phyloP scores from a whole-genome alignment of 2,329 filamentous ascomycete genomes.

The Fonsecaea pedrosoi region DNA sequence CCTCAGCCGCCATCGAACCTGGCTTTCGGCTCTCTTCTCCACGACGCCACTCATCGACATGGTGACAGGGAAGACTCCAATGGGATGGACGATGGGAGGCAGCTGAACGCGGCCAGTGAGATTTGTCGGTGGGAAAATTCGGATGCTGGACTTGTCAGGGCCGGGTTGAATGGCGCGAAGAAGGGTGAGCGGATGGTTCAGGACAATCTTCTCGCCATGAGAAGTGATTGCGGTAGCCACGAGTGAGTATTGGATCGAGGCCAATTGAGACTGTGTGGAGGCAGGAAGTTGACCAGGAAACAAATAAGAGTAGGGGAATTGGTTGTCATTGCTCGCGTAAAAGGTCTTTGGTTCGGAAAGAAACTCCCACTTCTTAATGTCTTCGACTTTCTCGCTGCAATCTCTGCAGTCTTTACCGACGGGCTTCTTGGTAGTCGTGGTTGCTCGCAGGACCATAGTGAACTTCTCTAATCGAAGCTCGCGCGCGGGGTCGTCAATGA shows the following conservation, averaged over 20 bases:
- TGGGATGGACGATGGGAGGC: slow-evolving; percentile 82
- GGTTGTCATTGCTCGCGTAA: slow-evolving; percentile 65
- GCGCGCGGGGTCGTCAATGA: slow-evolving; percentile 67
- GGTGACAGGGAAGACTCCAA: slow-evolving; percentile 77
- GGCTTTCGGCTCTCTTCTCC: slow-evolving; percentile 69
- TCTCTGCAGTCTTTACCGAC: slow-evolving; percentile 78
- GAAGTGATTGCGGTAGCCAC: slow-evolving; percentile 69
- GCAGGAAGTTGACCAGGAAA: slow-evolving; percentile 86
- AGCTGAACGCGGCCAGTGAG: slow-evolving; percentile 85
- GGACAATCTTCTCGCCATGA: slow-evolving; percentile 67
- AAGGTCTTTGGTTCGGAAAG: slow-evolving; percentile 61
- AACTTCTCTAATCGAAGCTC: slow-evolving; percentile 73
- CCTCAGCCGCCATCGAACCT: slow-evolving; percentile 86
- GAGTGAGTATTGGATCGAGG: slow-evolving; percentile 79
- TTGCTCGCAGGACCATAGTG: slow-evolving; percentile 72
- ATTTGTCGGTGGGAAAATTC: slow-evolving; percentile 95
- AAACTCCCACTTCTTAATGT: slow-evolving; percentile 81
- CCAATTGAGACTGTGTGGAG: slow-evolving; percentile 75
- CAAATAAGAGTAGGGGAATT: slow-evolving; percentile 87
- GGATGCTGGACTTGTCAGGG: slow-evolving; percentile 83
- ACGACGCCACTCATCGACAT: slow-evolving; percentile 88
- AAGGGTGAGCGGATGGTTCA: slow-evolving; percentile 73
- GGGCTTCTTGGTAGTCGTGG: slow-evolving; percentile 79
- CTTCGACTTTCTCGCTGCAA: slow-evolving; percentile 73
- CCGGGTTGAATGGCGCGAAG: slow-evolving; percentile 81